Conservation (phyloP, 2,329 filamentous ascomycete species). For the Geosmithia morbida region DNA sequence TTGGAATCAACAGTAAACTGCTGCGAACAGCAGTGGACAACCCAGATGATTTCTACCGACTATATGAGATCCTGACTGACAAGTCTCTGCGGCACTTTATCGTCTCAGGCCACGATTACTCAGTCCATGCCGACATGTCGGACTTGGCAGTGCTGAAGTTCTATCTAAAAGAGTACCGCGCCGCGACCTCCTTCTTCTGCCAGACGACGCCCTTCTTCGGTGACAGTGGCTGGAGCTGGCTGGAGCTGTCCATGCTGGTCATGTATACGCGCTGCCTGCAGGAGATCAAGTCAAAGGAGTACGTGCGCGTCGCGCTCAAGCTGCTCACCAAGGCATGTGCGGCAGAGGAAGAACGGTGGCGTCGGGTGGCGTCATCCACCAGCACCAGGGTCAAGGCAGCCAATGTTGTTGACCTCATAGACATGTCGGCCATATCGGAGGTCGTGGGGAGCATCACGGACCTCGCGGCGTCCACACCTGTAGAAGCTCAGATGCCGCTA, state of each 20-base stretch:
- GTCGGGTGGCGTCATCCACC: slow-evolving; percentile 6
- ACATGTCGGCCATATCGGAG: slow-evolving; percentile 26
- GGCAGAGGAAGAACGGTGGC: slow-evolving; percentile 31
- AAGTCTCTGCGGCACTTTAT: slow-evolving; percentile 72
- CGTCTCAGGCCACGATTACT: slow-evolving; percentile 63
- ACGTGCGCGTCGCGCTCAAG: slow-evolving; percentile 60
- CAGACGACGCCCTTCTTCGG: slow-evolving; percentile 68
- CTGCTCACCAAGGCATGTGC: slow-evolving; percentile 54
- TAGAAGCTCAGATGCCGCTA: slow-evolving; percentile 54
- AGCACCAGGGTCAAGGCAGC: slow-evolving; percentile 3
- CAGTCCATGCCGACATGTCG: slow-evolving; percentile 62
- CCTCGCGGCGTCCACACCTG: slow-evolving; percentile 26
- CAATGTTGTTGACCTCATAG: slow-evolving; percentile 5
- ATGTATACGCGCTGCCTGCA: slow-evolving; percentile 77
- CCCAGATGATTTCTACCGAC: slow-evolving; percentile 47
- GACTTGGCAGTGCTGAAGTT: slow-evolving; percentile 81
- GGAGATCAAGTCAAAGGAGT: slow-evolving; percentile 61
- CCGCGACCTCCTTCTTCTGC: slow-evolving; percentile 66
- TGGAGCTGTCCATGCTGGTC: slow-evolving; percentile 72
- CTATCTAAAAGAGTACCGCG: slow-evolving; percentile 55
- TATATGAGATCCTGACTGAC: slow-evolving; percentile 69
- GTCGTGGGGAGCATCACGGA: slow-evolving; percentile 31
- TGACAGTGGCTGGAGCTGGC: slow-evolving; percentile 59
- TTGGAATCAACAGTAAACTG: slow-evolving; percentile 27
- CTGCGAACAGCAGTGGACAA: slow-evolving; percentile 48